Percentiles rank a stretch among this genome's conserved stretches.
These are phyloP conservation scores for Carex myosuroides DNA, from an alignment of 176 grass and related monocot species.

Conservation along the genomic window DNA sequence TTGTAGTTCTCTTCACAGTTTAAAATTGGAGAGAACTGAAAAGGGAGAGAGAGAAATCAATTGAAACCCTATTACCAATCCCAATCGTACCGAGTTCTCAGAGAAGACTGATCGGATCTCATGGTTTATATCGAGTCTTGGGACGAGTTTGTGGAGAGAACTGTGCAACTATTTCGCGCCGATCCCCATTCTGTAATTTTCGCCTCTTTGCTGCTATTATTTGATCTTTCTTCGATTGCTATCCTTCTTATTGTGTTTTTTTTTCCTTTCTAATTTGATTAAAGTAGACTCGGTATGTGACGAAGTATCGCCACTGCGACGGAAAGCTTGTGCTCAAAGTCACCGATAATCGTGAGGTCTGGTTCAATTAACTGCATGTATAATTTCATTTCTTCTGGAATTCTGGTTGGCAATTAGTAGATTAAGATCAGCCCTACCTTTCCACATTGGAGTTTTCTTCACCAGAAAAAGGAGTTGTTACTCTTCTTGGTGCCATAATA, in stretches of 20 bases:
- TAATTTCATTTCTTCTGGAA: neutral
- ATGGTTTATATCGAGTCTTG: conserved; percentile 95
- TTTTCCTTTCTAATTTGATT: neutral
- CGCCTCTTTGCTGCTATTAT: neutral
- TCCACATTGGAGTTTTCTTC: neutral
- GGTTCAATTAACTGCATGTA: neutral
- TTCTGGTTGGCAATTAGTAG: neutral
- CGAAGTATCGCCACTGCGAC: conserved; percentile 93
- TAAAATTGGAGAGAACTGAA: neutral
- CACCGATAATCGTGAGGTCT: conserved; percentile 71
- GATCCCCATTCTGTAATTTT: conserved; percentile 54
- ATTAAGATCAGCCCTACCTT: neutral
- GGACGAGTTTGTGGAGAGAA: conserved; percentile 89
- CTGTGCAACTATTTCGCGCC: conserved; percentile 81
- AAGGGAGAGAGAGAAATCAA: neutral
- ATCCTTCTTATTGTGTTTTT: neutral
- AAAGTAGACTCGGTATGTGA: conserved; percentile 64
- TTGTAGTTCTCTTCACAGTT: neutral
- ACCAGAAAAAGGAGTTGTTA: neutral
- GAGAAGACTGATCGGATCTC: neutral
- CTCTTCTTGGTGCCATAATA: neutral
- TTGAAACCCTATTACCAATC: neutral
- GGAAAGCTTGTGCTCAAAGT: conserved; percentile 97
- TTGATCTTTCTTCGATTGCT: neutral
- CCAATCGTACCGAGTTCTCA: neutral